A percentile compares a stretch with the other conserved stretches of the same genome.
phyloP scores from a whole-genome alignment of 2,329 filamentous ascomycete genomes.

The Neofusicoccum kwambonambiense region DNA sequence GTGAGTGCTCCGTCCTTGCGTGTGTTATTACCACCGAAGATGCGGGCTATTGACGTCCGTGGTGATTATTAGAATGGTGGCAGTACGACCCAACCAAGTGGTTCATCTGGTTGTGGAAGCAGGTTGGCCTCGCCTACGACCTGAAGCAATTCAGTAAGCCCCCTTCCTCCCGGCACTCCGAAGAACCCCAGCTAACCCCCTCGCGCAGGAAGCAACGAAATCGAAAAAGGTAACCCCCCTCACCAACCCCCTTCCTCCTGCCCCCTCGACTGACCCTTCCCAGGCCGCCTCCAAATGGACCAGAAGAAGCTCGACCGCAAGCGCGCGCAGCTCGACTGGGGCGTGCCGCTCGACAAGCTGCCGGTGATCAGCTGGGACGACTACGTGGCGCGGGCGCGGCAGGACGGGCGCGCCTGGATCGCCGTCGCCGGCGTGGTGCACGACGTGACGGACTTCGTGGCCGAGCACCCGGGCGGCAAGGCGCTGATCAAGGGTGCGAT shows the following conservation, averaged over 20 bases:
- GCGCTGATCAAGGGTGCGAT: constrained; percentile 79
- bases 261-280: not conserved
- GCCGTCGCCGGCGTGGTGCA: constrained; percentile 83
- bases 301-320: constrained; percentile 94
- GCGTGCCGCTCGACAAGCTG: constrained; percentile 78
- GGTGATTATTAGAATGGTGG: constrained; percentile 60
- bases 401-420: constrained; percentile 68
- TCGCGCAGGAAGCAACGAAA: not conserved
- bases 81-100: constrained; percentile 90
- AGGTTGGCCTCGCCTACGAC: constrained; percentile 78
- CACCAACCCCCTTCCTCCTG: not conserved
- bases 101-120: constrained; percentile 82
- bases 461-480: constrained; percentile 87
- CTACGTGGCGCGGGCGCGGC: constrained; percentile 74
- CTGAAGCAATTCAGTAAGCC: constrained; percentile 76
- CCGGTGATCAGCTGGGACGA: constrained; percentile 86
- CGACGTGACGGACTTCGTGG: constrained; percentile 80
- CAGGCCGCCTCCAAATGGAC: constrained; percentile 73
- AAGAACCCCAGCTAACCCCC: not conserved
- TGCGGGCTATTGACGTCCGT: not conserved
- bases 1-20: not conserved
- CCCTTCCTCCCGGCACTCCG: not conserved
- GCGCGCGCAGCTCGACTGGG: constrained; percentile 80
- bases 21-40: not conserved
- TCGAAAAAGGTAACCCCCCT: no score